Conservation (phyloP, 352 stramenopile species). For the Elongisporangium prolatum region DNA sequence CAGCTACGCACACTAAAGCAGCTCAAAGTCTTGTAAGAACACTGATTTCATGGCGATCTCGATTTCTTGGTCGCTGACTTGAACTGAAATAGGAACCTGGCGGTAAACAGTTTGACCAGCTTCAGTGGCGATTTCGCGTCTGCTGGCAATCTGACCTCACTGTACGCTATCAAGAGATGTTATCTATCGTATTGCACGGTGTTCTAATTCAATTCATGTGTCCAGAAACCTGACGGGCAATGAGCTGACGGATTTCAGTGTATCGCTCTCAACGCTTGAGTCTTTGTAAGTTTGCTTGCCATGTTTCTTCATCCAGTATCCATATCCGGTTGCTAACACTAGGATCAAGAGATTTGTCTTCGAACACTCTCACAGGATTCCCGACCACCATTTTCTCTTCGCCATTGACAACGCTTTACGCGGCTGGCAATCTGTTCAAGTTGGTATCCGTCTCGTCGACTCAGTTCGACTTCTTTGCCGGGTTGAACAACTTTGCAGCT, state of each 20-base stretch:
- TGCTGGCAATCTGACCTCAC: slow-evolving; percentile 18
- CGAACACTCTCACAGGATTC: slow-evolving; percentile 41
- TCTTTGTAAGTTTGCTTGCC: slow-evolving; percentile 25
- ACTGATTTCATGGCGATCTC: not conserved
- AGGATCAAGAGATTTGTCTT: slow-evolving; percentile 40
- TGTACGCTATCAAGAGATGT: slow-evolving; percentile 27
- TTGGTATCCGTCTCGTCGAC: slow-evolving; percentile 39
- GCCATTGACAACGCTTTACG: slow-evolving; percentile 39
- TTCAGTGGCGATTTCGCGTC: slow-evolving; percentile 28
- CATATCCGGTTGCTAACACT: not conserved
- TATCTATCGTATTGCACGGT: not conserved
- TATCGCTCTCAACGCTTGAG: slow-evolving; percentile 27
- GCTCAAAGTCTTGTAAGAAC: slow-evolving; percentile 38
- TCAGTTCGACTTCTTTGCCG: slow-evolving; percentile 69
- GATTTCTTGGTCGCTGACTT: slow-evolving; percentile 1
- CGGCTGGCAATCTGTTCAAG: slow-evolving; percentile 48
- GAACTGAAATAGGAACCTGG: slow-evolving; percentile 33
- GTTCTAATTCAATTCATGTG: not conserved
- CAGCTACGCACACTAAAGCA: slow-evolving; percentile 37
- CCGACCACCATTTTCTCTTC: slow-evolving; percentile 44
- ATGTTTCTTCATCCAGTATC: slow-evolving; percentile 1
- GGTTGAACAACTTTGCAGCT: slow-evolving; percentile 44
- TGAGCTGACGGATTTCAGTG: slow-evolving; percentile 26
- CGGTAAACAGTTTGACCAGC: slow-evolving; percentile 30
- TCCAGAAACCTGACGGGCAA: slow-evolving; percentile 55